These are phyloP conservation scores for Cytospora schulzeri DNA, from an alignment of 2,329 filamentous ascomycete species.

Conservation along the genomic window DNA sequence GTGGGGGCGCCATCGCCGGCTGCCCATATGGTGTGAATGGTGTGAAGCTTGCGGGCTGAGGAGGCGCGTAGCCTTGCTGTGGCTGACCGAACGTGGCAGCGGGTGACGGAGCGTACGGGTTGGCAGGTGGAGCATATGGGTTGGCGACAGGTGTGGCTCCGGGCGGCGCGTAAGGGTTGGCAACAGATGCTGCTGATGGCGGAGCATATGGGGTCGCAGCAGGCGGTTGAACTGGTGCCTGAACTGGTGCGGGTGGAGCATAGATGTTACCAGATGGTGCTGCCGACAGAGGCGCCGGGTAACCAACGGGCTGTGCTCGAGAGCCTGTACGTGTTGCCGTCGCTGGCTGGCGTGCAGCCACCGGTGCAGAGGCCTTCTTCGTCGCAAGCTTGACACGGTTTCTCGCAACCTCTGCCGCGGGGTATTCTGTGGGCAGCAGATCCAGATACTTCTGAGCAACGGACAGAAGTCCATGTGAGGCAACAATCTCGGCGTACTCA, in stretches of 20 bases:
- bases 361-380: slow-evolving; percentile 52
- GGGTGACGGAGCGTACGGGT: slow-evolving; percentile 42
- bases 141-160: slow-evolving; percentile 35
- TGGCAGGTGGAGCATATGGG: slow-evolving; percentile 39
- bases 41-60: slow-evolving; percentile 38
- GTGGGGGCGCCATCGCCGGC: slow-evolving; percentile 33
- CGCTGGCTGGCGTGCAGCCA: slow-evolving; percentile 37
- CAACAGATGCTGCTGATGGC: slow-evolving; percentile 29
- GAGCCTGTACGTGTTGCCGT: slow-evolving; percentile 35
- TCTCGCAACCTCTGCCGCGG: slow-evolving; percentile 83
- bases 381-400: slow-evolving; percentile 85
- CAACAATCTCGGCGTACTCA: slow-evolving; percentile 94
- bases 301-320: slow-evolving; percentile 47
- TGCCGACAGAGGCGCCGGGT: slow-evolving; percentile 50
- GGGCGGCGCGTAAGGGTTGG: slow-evolving; percentile 36
- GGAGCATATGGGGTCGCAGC: slow-evolving; percentile 23
- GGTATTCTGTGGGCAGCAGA: slow-evolving; percentile 80
- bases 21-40: slow-evolving; percentile 41
- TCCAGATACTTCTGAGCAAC: slow-evolving; percentile 91
- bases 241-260: slow-evolving; percentile 33
- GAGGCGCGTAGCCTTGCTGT: slow-evolving; percentile 17
- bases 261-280: slow-evolving; percentile 38
- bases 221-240: not conserved
- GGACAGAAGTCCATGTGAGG: slow-evolving; percentile 82
- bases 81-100: slow-evolving; percentile 30